Evolutionary conservation across 805 yeast genomes (phyloP), one percentile per base, ranked within the genome.

Genomic region (Blastobotrys chiropterorum): DNA sequence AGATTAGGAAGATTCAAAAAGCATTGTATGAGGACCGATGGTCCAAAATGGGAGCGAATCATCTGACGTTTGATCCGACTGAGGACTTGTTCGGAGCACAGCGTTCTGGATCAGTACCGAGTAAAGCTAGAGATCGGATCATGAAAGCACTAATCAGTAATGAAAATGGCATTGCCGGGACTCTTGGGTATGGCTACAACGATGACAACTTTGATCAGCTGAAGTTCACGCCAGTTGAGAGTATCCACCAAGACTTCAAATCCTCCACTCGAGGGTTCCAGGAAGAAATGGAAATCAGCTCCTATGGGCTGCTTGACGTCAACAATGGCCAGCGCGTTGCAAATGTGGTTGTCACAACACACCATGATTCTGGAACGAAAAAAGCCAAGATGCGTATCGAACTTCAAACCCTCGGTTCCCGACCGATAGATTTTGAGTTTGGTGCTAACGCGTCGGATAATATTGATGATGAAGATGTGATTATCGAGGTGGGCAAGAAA

Each of bases 231-330:
- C 52, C 48, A 7, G 53, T 57, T 2, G 59, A 59, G 40, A 34
- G 52, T 2, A 51, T 58, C 14, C 57, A 58, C 30, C 60, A 59
- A 47, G 63, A 59, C 40, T 59, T 55, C 49, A 52, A 55, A 20
- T 55, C 55, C 5, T 58, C 62, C 6, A 38, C 53, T 13, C 47
- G 40, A 39, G 62, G 61, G 13, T 49, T 57, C 30, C 54, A 55
- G 17, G 59, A 59, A 40, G 48, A 53, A 19, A 49, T 59, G 50
- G 56, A 53, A 38, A 49, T 58, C 20, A 43, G 55, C 43, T 45
- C 55, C 11, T 58, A 51, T 45, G 63, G 63, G 8, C 38, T 59
- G 21, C 26, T 58, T 3, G 55, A 56, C 17, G 47, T 26, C 34
- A 46, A 14, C 19, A 15, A 3, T 13, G 34, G 41, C 19, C 41